These are phyloP conservation scores for Telopea speciosissima DNA, from an alignment of 177 flowering plant genomes.

Conservation along the genomic window DNA sequence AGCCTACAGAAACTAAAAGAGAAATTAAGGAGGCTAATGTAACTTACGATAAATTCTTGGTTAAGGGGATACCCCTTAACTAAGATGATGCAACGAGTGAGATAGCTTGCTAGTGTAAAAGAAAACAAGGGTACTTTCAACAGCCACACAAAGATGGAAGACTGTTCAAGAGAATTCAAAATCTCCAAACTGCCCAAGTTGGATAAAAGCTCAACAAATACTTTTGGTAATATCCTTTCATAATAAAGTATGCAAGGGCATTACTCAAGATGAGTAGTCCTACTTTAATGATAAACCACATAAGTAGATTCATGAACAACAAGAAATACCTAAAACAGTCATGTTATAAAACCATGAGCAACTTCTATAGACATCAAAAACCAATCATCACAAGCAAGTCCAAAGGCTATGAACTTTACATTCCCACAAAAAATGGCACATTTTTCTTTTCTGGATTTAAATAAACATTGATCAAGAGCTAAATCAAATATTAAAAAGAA, in stretches of 20 bases:
- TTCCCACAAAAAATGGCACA: background rate
- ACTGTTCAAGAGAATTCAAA: too few species aligned
- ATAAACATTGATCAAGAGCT: background rate
- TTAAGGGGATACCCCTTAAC: too few species aligned
- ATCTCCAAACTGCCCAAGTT: too few species aligned
- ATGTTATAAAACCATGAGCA: background rate
- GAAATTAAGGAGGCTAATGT: too few species aligned
- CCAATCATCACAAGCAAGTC: background rate
- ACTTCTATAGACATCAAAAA: background rate
- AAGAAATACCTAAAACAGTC: background rate
- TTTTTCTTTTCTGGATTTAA: background rate
- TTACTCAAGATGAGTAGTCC: background rate
- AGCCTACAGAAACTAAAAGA: too few species aligned
- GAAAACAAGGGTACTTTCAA: too few species aligned
- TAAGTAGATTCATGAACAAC: too few species aligned
- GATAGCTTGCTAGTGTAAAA: too few species aligned
- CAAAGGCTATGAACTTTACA: background rate
- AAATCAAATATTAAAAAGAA: background rate
- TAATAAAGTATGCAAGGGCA: background rate
- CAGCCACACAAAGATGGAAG: too few species aligned
- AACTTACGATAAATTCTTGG: too few species aligned
- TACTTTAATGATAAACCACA: background rate
- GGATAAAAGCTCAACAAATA: background rate
- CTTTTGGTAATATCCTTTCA: background rate
- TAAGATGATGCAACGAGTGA: too few species aligned